Evolutionary conservation across 805 yeast species (phyloP).

Genomic region (Ascoidea asiatica): DNA sequence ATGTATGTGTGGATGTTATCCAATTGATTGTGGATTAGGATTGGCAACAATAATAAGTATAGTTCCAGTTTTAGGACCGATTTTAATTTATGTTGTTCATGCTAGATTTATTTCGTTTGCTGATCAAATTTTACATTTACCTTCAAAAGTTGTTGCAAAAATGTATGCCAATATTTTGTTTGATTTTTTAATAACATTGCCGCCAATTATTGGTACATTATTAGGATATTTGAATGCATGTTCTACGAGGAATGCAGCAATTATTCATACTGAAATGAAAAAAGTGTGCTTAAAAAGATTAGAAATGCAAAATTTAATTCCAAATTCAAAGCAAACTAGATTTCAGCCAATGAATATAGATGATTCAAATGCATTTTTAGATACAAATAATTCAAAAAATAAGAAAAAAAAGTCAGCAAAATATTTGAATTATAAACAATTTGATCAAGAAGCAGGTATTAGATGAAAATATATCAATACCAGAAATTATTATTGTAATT

Average conservation of each 20-base stretch:
- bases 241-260: conserved; percentile 80
- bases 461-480: too few species aligned
- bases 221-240: conserved; percentile 76
- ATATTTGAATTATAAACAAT: too few species aligned
- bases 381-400: too few species aligned
- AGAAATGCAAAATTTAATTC: too few species aligned
- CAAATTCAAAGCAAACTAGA: too few species aligned
- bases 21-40: conserved; percentile 66
- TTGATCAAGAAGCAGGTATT: too few species aligned
- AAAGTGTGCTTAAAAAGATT: too few species aligned
- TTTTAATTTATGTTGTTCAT: conserved; percentile 69
- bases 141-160: conserved; percentile 44
- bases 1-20: conserved; percentile 69
- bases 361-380: too few species aligned
- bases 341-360: too few species aligned
- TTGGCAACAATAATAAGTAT: conserved; percentile 60
- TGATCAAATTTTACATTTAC: conserved; percentile 40
- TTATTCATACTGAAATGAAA: conserved; percentile 41
- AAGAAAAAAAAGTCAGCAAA: too few species aligned
- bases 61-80: conserved; percentile 78
- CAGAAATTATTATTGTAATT: too few species aligned
- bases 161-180: conserved; percentile 64
- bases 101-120: conserved; percentile 52
- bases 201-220: conserved; percentile 70
- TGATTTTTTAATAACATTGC: conserved; percentile 62